These are phyloP conservation scores for Helichrysum umbraculigerum DNA, from an alignment of 129 eudicot species.

Conservation along the genomic window DNA sequence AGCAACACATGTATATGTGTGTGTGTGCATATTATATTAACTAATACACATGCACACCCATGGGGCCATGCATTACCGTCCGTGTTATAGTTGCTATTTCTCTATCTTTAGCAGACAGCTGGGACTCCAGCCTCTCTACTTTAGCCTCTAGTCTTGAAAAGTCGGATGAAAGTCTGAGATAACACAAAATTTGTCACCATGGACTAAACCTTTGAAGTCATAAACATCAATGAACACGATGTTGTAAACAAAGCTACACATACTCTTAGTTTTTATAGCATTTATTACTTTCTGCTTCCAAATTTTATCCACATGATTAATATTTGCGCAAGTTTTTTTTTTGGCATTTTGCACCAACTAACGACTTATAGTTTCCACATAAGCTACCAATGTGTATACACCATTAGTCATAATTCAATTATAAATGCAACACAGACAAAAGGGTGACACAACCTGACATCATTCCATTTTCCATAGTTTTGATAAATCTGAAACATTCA, in stretches of 20 bases:
- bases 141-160: slow-evolving; percentile 91
- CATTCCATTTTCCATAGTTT: slow-evolving; percentile 3
- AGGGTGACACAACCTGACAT: background rate
- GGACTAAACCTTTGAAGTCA: background rate
- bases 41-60: background rate
- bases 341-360: slow-evolving; percentile 9
- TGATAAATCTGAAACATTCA: background rate
- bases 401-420: slow-evolving; percentile 7
- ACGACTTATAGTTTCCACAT: background rate
- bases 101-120: slow-evolving; percentile 76
- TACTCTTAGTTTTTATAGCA: slow-evolving; percentile 7
- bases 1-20: too few relatives aligned
- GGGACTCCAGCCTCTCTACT: slow-evolving; percentile 86
- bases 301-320: background rate
- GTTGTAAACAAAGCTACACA: slow-evolving; percentile 13
- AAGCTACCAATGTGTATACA: background rate
- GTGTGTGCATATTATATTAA: too few relatives aligned
- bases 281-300: slow-evolving; percentile 15
- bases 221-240: slow-evolving; percentile 13
- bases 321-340: background rate
- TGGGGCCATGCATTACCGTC: slow-evolving; percentile 45
- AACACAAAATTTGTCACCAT: slow-evolving; percentile 5
- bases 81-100: slow-evolving; percentile 93
- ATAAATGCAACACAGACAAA: background rate
- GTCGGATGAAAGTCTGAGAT: slow-evolving; percentile 70